These are phyloP conservation scores for Aspergillus mulundensis DNA, from an alignment of 495 filamentous ascomycete genomes.

Conservation along the genomic window DNA sequence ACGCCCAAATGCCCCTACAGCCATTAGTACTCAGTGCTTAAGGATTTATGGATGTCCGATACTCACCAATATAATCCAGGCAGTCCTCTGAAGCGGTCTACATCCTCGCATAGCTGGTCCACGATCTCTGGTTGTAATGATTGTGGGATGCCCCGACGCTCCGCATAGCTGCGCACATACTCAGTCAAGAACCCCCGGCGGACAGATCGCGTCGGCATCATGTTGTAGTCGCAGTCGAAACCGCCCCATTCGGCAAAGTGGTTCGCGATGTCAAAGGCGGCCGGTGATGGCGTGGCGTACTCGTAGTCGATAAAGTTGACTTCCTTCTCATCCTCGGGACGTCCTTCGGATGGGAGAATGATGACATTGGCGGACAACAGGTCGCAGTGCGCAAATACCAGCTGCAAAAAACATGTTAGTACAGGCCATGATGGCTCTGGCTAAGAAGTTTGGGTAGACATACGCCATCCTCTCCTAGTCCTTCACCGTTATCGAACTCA, in stretches of 20 bases:
- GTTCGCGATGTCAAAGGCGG: conserved; percentile 98
- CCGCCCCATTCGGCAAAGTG: conserved; percentile 99
- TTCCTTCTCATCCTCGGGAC: conserved; percentile 29
- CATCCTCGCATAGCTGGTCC: conserved; percentile 64
- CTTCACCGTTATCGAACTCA: conserved; percentile 68
- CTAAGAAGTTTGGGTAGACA: conserved; percentile 25
- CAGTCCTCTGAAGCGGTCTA: conserved; percentile 82
- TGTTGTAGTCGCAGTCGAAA: conserved; percentile 86
- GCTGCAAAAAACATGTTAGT: conserved; percentile 36
- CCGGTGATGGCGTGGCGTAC: conserved; percentile 88
- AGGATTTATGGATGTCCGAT: no score
- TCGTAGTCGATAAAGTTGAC: conserved; percentile 98
- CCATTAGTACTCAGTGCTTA: no score
- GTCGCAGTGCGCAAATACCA: conserved; percentile 94
- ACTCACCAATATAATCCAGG: conserved; percentile 77
- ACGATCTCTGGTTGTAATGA: conserved; percentile 59
- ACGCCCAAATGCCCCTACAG: conserved; percentile 84
- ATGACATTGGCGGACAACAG: conserved; percentile 95
- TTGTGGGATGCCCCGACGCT: conserved; percentile 32
- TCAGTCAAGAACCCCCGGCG: conserved; percentile 77
- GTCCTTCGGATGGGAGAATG: conserved; percentile 53
- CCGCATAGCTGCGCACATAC: conserved; percentile 60
- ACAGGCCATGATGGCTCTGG: not conserved
- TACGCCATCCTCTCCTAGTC: conserved; percentile 69
- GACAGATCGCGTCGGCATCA: conserved; percentile 73